These are phyloP conservation scores for Verticillium klebahnii DNA, from an alignment of 2,329 filamentous ascomycete genomes.

Conservation along the genomic window DNA sequence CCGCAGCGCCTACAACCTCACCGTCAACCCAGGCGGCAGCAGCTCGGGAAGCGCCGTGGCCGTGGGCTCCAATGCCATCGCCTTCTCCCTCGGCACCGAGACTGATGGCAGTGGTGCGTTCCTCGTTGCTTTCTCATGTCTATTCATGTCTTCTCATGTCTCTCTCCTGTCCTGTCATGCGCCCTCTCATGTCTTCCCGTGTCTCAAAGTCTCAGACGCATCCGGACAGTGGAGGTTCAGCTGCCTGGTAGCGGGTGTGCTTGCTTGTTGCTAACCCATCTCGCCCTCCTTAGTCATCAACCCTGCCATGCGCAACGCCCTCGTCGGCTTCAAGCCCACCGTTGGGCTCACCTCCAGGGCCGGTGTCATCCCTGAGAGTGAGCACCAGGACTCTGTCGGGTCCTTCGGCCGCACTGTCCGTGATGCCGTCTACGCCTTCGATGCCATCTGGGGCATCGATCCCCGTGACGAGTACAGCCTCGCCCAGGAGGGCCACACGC, in stretches of 20 bases:
- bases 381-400: slow-evolving; percentile 66
- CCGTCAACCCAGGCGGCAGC: slow-evolving; percentile 63
- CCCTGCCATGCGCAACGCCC: slow-evolving; percentile 62
- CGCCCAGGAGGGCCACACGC: slow-evolving; percentile 50
- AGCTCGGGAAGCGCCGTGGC: slow-evolving; percentile 63
- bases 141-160: neutral
- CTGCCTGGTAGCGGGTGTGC: neutral
- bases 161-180: neutral
- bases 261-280: neutral
- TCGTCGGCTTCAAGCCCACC: slow-evolving; percentile 74
- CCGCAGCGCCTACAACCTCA: slow-evolving; percentile 64
- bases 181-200: neutral
- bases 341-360: slow-evolving; percentile 65
- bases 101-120: slow-evolving; percentile 59
- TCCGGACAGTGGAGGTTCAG: neutral
- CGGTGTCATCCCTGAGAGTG: slow-evolving; percentile 58
- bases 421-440: slow-evolving; percentile 63
- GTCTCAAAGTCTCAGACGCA: neutral
- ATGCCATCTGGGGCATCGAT: slow-evolving; percentile 65
- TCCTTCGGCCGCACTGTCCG: slow-evolving; percentile 61
- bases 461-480: slow-evolving; percentile 60
- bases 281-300: slow-evolving; percentile 50
- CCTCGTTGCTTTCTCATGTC: no score
- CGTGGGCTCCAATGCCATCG: slow-evolving; percentile 57
- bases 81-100: slow-evolving; percentile 68